Base-by-base conservation (phyloP, 2,329 filamentous ascomycete species). In the Penicillium sp. region DNA sequence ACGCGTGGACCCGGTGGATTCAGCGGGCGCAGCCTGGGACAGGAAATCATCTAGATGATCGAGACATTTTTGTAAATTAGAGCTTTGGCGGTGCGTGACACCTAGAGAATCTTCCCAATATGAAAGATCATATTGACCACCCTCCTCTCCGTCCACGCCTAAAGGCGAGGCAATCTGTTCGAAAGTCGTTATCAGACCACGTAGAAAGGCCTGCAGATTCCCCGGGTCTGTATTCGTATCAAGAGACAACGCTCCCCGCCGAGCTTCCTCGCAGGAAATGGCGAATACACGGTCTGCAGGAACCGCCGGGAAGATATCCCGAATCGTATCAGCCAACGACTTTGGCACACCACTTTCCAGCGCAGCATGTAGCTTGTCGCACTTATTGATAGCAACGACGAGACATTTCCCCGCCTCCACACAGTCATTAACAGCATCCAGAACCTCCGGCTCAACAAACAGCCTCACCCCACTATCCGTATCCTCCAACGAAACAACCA, bases 1-100 rank as follows among this genome's bases (percentile, higher is more conserved):
- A 41, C 41, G 38, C 9, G 59, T 39, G 36, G 44, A 40, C 35
- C 10, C 27, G 35, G 42, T 18, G 22, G 44, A 16, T 41, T 22
- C 47, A 22, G 51, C 41, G 7, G 49, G 16, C 34, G 51, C 53
- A 12, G 83, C 80, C 62, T 85, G 81, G 9, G 65, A 70, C 53
- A 92, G 72, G 66, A 95, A 99, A 18, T 82, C 79, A 41, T 86
- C 79, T 1, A 99, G 79, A 65, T 90, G 82, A 30, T 68, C 66
- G 11, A 86, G 77, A 66, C 92, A 95, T 64, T 83, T 78, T 41
- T 82, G 78, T 39, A 99, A 79, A 44, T 96, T 83, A 66, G 89
- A 80, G 43, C 87, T 81, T 74, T 99, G 93, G 50, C 93, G 85
- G 70, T 92, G 89, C 14, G 89, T 95, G 31, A 95, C 91, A 48